phyloP scores from a whole-genome alignment of 768 basidiomycete genomes.

The Lentinula lateritia region DNA sequence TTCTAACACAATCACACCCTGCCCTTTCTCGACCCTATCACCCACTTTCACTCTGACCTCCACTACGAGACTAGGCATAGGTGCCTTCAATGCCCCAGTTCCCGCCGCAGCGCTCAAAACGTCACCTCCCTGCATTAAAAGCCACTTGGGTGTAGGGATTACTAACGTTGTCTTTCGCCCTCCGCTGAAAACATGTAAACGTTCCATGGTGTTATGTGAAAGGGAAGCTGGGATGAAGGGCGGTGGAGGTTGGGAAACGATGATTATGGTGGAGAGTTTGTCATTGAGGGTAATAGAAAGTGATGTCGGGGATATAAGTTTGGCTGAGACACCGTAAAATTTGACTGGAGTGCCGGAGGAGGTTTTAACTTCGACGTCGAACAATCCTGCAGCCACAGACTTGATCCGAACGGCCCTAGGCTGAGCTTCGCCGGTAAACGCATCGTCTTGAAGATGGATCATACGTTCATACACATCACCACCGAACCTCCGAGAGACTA shows the following conservation, averaged over 20 bases:
- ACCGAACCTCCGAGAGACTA: conserved; percentile 74
- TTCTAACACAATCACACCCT: conserved; percentile 79
- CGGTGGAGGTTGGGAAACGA: conserved; percentile 66
- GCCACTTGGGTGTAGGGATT: conserved; percentile 67
- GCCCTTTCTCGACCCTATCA: conserved; percentile 74
- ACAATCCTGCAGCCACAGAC: conserved; percentile 34
- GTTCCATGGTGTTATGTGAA: conserved; percentile 56
- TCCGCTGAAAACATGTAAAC: conserved; percentile 67
- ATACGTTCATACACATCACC: conserved; percentile 63
- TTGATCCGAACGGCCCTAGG: conserved; percentile 37
- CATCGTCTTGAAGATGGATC: conserved; percentile 59
- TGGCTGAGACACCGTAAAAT: conserved; percentile 51
- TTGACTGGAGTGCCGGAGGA: conserved; percentile 20
- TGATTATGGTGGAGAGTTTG: conserved; percentile 50
- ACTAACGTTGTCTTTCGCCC: conserved; percentile 63
- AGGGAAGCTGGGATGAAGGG: conserved; percentile 48
- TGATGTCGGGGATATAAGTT: conserved; percentile 46
- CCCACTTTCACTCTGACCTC: conserved; percentile 78
- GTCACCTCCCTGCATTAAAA: conserved; percentile 60
- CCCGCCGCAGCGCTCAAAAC: conserved; percentile 34
- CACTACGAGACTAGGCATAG: conserved; percentile 93
- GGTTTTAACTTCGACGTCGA: conserved; percentile 46
- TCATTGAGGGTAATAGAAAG: conserved; percentile 50
- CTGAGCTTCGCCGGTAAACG: conserved; percentile 26
- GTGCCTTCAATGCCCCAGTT: conserved; percentile 68